Base-by-base conservation (phyloP, 1,284 basidiomycete species). In the Hymenochaete sp. region DNA sequence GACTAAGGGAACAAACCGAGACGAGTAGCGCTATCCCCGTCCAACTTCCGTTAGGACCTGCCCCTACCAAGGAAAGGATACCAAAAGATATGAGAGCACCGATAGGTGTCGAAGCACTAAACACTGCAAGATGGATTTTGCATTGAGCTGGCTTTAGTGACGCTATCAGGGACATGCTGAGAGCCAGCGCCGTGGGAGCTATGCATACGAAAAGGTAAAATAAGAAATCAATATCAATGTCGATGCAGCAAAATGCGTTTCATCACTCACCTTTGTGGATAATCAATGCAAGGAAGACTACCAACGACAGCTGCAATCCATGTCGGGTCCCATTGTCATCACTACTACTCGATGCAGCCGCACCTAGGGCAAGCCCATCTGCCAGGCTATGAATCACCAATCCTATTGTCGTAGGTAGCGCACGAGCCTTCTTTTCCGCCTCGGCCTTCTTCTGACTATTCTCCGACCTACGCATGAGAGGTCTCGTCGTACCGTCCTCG, bases 361-460 rank as follows among this genome's bases (percentile, higher is more conserved):
- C 85, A 22, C 92, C 93, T 38, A 97, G 66, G 1, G 90, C 90
- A 47, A 95, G 78, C 1, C 93, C 93, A 62, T 97, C 93, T 0
- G 91, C 86, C 25, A 92, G 68, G 2, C 82, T 87, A 59, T 96
- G 93, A 29, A 92, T 75, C 28, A 89, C 73, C 36, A 96, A 67
- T 0, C 92, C 93, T 4, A 95, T 62, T 0, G 90, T 90, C 29
- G 93, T 71, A 36, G 87, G 77, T 49, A 85, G 73, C 10, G 75
- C 77, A 35, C 55, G 63, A 53, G 48, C 38, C 38, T 44, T 45
- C 18, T 43, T 27, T 21, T 37, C 22, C 24, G 27, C 6, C n/a
- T n/a, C n/a, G n/a, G n/a, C n/a, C n/a, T n/a, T 24, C 21, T 28
- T 18, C 26, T 37, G 35, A 10, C 16, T 4, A 13, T 24, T 37